Percentiles rank a stretch among this genome's conserved stretches.
Evolutionary conservation across 192 early-diverging fungal genomes (phyloP).

Genomic region (Fimicolochytrium jonesii): DNA sequence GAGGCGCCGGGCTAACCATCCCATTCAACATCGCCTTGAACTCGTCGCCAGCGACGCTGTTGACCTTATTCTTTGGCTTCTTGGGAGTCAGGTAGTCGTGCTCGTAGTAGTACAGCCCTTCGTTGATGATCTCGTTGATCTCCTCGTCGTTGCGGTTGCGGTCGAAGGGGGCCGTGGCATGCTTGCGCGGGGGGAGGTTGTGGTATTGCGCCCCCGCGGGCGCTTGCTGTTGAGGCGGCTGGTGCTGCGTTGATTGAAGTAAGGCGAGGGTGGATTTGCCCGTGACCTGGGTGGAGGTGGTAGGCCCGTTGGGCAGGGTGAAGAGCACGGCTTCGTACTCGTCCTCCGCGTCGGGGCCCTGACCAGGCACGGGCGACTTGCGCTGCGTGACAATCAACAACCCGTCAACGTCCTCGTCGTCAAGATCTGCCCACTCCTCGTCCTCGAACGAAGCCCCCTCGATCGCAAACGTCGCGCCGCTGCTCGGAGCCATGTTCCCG

Average conservation of each 20-base stretch:
- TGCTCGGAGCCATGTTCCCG: not conserved
- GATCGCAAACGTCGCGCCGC: not conserved
- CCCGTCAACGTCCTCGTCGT: constrained; percentile 82
- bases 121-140: constrained; percentile 89
- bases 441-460: constrained; percentile 56
- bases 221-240: no score
- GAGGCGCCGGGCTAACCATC: constrained; percentile 1
- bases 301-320: not conserved
- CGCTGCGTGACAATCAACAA: constrained; percentile 91
- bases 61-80: constrained; percentile 21
- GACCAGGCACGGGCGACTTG: not conserved
- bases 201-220: constrained; percentile 16
- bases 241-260: no score
- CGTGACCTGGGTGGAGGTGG: constrained; percentile 59
- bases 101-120: constrained; percentile 91
- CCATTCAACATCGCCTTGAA: constrained; percentile 11
- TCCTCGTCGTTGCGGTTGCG: constrained; percentile 76
- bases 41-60: constrained; percentile 8
- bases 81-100: constrained; percentile 16
- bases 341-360: no score
- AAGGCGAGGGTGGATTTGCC: no score
- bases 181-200: constrained; percentile 49
- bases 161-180: constrained; percentile 64
- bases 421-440: constrained; percentile 71
- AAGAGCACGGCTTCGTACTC: constrained; percentile 9